These are phyloP conservation scores for Candida sanyaensis DNA, from an alignment of 1,139 yeast species.

Conservation along the genomic window DNA sequence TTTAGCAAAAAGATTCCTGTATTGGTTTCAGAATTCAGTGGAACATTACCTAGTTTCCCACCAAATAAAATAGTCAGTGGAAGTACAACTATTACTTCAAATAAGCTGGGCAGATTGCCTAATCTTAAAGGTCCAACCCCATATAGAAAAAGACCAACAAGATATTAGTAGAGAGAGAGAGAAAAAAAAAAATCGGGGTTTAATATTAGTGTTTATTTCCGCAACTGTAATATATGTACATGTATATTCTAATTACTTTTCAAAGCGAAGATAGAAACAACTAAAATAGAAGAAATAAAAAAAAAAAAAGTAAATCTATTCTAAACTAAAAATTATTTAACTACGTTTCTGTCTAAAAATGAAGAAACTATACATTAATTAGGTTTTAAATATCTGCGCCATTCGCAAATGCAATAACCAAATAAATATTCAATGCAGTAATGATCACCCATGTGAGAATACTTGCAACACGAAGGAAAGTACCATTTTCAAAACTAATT, in stretches of 20 bases:
- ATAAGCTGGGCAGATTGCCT: constrained; percentile 34
- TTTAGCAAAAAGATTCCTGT: constrained; percentile 61
- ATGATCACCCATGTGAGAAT: constrained; percentile 70
- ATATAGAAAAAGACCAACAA: constrained; percentile 34
- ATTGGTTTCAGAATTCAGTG: constrained; percentile 71
- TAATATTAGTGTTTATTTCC: not conserved
- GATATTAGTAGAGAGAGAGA: not conserved
- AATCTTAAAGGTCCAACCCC: constrained; percentile 37
- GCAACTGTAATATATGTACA: constrained; percentile 4
- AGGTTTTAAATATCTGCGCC: constrained; percentile 61
- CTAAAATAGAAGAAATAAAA: not conserved
- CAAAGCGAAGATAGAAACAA: not conserved
- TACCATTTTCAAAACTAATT: constrained; percentile 64
- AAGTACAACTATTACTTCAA: not conserved
- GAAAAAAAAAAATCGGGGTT: not conserved
- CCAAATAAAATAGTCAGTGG: constrained; percentile 13
- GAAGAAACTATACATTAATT: too few species aligned
- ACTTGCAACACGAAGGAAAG: constrained; percentile 53
- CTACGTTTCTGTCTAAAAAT: too few species aligned
- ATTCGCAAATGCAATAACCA: constrained; percentile 64
- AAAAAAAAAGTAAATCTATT: constrained; percentile 1
- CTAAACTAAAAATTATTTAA: too few species aligned
- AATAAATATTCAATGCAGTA: constrained; percentile 69
- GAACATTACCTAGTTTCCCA: constrained; percentile 71
- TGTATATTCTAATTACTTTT: not conserved